Percentiles rank a stretch among this genome's conserved stretches.
These are phyloP conservation scores for Leishmania turanica DNA, from an alignment of 208 protist species.

Conservation along the genomic window DNA sequence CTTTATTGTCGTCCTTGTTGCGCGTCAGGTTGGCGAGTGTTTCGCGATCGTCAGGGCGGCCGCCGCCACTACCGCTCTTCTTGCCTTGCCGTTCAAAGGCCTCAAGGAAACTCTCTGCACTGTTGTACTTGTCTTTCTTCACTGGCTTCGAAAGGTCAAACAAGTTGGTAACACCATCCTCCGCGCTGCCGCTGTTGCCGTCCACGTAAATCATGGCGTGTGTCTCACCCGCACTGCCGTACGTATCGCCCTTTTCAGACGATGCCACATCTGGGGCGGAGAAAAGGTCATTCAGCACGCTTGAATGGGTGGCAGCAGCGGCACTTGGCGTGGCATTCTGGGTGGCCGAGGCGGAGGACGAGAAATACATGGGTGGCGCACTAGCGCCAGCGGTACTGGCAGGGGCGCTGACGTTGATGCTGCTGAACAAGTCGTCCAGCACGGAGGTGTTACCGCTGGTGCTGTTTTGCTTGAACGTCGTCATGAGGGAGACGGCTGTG, in stretches of 20 bases:
- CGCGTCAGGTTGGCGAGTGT: conserved; percentile 58
- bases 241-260: not conserved
- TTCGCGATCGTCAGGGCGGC: conserved; percentile 18
- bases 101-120: conserved; percentile 64
- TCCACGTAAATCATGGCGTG: conserved; percentile 39
- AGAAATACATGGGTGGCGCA: conserved; percentile 5
- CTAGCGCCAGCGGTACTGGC: not conserved
- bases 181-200: conserved; percentile 4
- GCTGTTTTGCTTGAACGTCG: not conserved
- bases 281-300: conserved; percentile 44
- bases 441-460: conserved; percentile 11
- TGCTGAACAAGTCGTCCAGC: conserved; percentile 72
- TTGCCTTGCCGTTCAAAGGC: conserved; percentile 71
- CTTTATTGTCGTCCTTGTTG: conserved; percentile 76
- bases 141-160: conserved; percentile 71
- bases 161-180: conserved; percentile 39
- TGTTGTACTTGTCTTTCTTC: conserved; percentile 47
- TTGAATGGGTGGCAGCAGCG: conserved; percentile 5
- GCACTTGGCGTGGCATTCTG: not conserved
- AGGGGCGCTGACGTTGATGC: conserved; percentile 21
- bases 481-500: not conserved
- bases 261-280: not conserved
- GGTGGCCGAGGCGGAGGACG: not conserved
- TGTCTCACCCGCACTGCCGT: not conserved
- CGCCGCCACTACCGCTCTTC: conserved; percentile 11